phyloP scores from a whole-genome alignment of 2,329 filamentous ascomycete genomes.

The Penicillium sp. region DNA sequence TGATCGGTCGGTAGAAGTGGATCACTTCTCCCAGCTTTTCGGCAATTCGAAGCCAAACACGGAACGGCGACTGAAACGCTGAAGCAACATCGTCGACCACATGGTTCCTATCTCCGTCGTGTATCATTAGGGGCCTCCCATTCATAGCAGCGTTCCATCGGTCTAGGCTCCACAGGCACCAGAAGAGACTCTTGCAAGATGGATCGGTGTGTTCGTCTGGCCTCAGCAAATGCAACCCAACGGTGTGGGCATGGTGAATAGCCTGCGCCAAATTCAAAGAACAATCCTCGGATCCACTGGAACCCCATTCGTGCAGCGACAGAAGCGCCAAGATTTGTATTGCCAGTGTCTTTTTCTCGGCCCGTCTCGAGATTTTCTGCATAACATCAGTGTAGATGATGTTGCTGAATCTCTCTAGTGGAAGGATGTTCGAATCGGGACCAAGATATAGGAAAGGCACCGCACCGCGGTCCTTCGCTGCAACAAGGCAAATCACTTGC shows the following conservation, averaged over 20 bases:
- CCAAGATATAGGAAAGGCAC: constrained; percentile 21
- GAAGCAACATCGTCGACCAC: constrained; percentile 7
- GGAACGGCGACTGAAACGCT: constrained; percentile 11
- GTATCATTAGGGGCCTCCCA: constrained; percentile 19
- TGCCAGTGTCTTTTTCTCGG: constrained; percentile 24
- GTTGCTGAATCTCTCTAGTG: constrained; percentile 8
- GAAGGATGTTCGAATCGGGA: not conserved
- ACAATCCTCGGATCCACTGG: constrained; percentile 29
- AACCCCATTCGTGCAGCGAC: constrained; percentile 31
- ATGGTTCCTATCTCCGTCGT: constrained; percentile 18
- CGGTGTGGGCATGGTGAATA: constrained; percentile 31
- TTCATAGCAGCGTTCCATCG: constrained; percentile 22
- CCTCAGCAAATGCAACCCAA: constrained; percentile 27
- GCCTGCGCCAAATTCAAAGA: constrained; percentile 29
- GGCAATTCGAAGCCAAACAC: constrained; percentile 12
- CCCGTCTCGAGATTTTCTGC: constrained; percentile 16
- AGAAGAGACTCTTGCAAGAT: constrained; percentile 12
- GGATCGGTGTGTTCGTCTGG: constrained; percentile 1
- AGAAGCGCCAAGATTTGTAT: constrained; percentile 31
- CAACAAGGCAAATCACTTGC: constrained; percentile 31
- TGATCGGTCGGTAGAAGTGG: constrained; percentile 10
- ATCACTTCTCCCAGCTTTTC: constrained; percentile 8
- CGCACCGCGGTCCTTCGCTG: constrained; percentile 28
- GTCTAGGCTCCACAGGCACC: constrained; percentile 24
- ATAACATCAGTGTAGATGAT: constrained; percentile 21